Base-by-base conservation (phyloP, 805 yeast genomes). In the Starmerella ratchasimensis region DNA sequence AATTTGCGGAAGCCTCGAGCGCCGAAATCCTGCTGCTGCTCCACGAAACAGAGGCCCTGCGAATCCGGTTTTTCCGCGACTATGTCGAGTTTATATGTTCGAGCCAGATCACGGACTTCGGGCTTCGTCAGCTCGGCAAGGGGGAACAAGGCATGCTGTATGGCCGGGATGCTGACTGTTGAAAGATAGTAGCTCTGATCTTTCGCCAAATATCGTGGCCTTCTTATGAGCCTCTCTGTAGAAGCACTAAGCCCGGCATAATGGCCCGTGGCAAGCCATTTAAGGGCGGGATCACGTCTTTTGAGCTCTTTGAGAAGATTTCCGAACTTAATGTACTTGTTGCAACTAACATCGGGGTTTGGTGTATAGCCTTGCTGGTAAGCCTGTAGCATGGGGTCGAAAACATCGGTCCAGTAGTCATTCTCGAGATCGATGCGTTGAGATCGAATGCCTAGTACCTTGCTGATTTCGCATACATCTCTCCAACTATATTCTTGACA, bases 151-250 rank as follows among this genome's bases (percentile, higher is more conserved):
- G 80, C 56, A 16, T 67, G 63, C 0, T 59, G 40, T 22, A 84
- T 46, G 0, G 67, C 64, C 0, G 52, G 26, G 0, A 72, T 65
- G 6, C 56, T 41, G 5, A 88, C 69, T 33, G 77, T 79, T 7
- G 94, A 77, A 14, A 90, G 59, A 56, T 88, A 90, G 53, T 82
- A 88, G 41, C 94, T 80, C 58, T 90, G 98, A 57, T 90, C 98
- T 52, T 90, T 90, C 5, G 56, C 59, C 27, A 51, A 57, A 46
- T 76, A 73, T 7, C 20, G 14, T 2, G 37, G 37, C 9, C 34
- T 18, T 10, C 22, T 19, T 69, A 61, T 13, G 5, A 32, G 14
- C 15, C 15, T 7, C 7, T 11, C 13, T 7, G n/a, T 13, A 15
- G 5, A 3, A 7, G 7, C 23, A 10, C 23, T 5, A 7, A 32